Evolutionary conservation across 2,329 filamentous ascomycete species (phyloP), one percentile per base, ranked within the genome.

Genomic region (Penicillium sp.): DNA sequence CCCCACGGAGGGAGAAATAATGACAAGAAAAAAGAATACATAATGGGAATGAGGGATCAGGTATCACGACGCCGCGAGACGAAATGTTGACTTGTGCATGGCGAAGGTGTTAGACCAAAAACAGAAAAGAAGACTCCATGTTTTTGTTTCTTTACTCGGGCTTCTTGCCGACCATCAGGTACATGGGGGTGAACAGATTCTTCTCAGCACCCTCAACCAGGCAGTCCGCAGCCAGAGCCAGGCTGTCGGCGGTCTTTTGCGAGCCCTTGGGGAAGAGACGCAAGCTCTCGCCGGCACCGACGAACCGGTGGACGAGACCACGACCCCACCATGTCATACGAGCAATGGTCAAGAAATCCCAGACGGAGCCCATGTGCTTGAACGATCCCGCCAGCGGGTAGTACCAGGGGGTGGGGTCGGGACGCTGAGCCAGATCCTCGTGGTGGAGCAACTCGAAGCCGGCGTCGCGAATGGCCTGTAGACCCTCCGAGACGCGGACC

Each of bases 181-280:
- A 96, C 91, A 97, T 97, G 41, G 91, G 91, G 1, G 91, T 97
- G 72, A 97, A 97, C n/a, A 97, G 78, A 67, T 94, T 86, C 73
- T 90, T 77, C 65, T 81, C 80, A 23, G 83, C 91, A 68, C 91
- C 91, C 33, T 86, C 87, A 15, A 95, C 90, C 36, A 97, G 74
- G 57, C 81, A 86, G 68, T 96, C 90, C 8, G 80, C 89, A 20
- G 87, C 90, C 43, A 82, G 61, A 4, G 86, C 89, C 58, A 97
- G 71, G 59, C 86, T 89, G 69, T 96, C 86, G 8, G 89, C 90
- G n/a, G 89, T 95, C 81, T 94, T 95, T 72, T 88, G 87, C 33
- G 89, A 94, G 33, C 91, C 91, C 37, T 72, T 74, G 23, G 91
- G 91, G 13, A 88, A 86, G 25, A 96, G 58, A 32, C 81, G 77